These are phyloP conservation scores for Podospora pseudocomata DNA, from an alignment of 495 filamentous ascomycete genomes.

Conservation along the genomic window DNA sequence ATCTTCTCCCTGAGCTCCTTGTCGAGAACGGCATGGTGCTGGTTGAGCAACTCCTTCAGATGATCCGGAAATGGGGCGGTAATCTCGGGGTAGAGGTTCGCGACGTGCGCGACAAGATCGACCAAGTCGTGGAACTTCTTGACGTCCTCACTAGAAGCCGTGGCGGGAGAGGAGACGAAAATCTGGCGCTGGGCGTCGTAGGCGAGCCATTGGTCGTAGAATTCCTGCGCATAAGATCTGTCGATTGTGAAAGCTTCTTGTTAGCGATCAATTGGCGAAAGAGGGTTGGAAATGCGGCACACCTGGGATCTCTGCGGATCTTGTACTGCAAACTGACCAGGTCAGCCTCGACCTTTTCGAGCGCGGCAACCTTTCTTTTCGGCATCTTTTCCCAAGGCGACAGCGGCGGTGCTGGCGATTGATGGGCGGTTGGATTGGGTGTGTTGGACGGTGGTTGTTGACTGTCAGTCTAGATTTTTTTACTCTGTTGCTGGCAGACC, in stretches of 20 bases:
- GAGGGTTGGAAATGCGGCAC: neutral
- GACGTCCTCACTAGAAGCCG: conserved; percentile 69
- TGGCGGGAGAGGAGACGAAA: conserved; percentile 75
- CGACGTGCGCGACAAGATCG: conserved; percentile 86
- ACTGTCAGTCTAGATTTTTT: conserved; percentile 18
- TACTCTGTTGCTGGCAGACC: conserved; percentile 1
- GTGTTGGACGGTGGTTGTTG: neutral
- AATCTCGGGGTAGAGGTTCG: conserved; percentile 84
- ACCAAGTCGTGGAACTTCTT: conserved; percentile 73
- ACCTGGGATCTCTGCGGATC: conserved; percentile 74
- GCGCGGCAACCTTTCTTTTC: conserved; percentile 81
- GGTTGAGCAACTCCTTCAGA: conserved; percentile 70
- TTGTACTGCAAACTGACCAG: conserved; percentile 86
- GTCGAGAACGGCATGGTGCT: conserved; percentile 77
- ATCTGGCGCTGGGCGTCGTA: conserved; percentile 90
- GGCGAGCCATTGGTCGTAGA: conserved; percentile 81
- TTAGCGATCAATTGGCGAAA: conserved; percentile 3
- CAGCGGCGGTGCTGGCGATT: neutral
- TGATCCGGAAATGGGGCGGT: conserved; percentile 75
- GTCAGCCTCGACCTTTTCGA: conserved; percentile 94
- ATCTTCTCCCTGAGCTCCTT: conserved; percentile 87
- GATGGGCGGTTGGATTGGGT: neutral
- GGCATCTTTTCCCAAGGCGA: conserved; percentile 51
- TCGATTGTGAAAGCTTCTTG: neutral
- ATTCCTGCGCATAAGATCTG: conserved; percentile 82